These are phyloP conservation scores for Prototheca wickerhamii DNA, from an alignment of 163 green algal species.

Conservation along the genomic window DNA sequence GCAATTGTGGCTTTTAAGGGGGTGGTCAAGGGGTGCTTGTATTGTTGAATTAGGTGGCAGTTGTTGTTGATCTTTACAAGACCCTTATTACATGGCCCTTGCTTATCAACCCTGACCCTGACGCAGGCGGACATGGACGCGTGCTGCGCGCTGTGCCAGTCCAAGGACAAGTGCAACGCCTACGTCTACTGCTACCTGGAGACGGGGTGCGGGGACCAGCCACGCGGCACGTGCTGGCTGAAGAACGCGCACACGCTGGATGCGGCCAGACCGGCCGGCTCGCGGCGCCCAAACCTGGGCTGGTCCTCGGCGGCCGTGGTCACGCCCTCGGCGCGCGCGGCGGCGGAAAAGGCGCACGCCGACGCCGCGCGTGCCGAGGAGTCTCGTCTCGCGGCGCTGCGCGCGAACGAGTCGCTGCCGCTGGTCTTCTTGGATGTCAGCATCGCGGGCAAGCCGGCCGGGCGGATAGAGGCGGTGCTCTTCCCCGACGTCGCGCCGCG, in stretches of 20 bases:
- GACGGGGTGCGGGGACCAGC: conserved; percentile 23
- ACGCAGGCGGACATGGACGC: conserved; percentile 20
- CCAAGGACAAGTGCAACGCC: conserved; percentile 38
- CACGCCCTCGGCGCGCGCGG: conserved; percentile 3
- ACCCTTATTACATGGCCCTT: background rate
- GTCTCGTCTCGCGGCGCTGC: conserved; percentile 21
- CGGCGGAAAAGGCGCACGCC: background rate
- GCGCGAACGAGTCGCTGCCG: conserved; percentile 39
- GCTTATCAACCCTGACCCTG: background rate
- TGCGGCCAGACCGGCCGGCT: conserved; percentile 7
- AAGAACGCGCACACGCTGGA: conserved; percentile 28
- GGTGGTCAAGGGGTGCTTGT: too few species aligned
- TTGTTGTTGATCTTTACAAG: too few species aligned
- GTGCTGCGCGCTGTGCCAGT: conserved; percentile 36
- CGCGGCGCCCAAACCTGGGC: conserved; percentile 9
- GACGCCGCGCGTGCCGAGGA: background rate
- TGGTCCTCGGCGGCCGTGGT: conserved; percentile 40
- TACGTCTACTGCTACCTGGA: conserved; percentile 47
- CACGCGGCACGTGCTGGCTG: conserved; percentile 47
- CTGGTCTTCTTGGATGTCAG: conserved; percentile 58
- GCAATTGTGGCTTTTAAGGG: too few species aligned
- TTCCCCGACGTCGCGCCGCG: conserved; percentile 47
- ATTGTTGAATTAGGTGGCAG: too few species aligned
- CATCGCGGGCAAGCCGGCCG: conserved; percentile 41
- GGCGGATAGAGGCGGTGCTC: conserved; percentile 60